Evolutionary conservation across 2,329 filamentous ascomycete species (phyloP), one percentile per base, ranked within the genome.

Genomic region (Fusarium neocosmosporiellum): DNA sequence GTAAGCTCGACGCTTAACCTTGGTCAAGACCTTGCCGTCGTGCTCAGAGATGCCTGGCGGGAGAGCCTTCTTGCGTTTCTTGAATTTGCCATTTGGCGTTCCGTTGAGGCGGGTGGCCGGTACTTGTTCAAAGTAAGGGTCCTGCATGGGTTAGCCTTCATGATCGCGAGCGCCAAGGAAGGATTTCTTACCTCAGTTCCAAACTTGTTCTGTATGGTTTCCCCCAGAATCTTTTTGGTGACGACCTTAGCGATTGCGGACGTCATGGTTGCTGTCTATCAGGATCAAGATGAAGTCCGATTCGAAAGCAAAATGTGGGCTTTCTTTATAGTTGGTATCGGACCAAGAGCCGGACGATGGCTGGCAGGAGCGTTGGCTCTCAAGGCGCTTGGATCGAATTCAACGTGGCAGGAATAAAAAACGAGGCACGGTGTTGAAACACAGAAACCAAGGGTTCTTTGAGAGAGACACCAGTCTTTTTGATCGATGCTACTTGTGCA

Each of bases 51-150:
- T 90, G 63, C 96, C 96, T 29, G 90, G 89, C 0, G 95, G 95
- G 37, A 95, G 86, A 24, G 94, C 93, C 84, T 97, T 97, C 84
- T 93, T 94, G 80, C 92, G 89, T 82, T 93, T 97, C 86, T 94
- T 96, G 65, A 88, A 87, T 81, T 95, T 97, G 77, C 90, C 91
- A 4, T 81, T 88, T 29, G 91, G 90, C 62, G 86, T 89, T 67
- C 91, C 90, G 73, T 90, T 84, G 46, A 93, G 85, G 71, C 90
- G 88, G 10, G 93, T 93, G 46, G 95, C 92, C 24, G 92, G 91
- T 37, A 98, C 91, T 75, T 91, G 87, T 81, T 97, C 94, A 78
- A 95, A 97, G 84, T 95, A 98, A 7, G 95, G 95, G 80, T 98
- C 95, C 94, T 98, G 65, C 72, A 68, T 98, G 65, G 71, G 66